A percentile compares a stretch with the other conserved stretches of the same genome.
These are phyloP conservation scores for Saccharomycopsis sp. DNA, from an alignment of 805 yeast genomes.

Conservation along the genomic window DNA sequence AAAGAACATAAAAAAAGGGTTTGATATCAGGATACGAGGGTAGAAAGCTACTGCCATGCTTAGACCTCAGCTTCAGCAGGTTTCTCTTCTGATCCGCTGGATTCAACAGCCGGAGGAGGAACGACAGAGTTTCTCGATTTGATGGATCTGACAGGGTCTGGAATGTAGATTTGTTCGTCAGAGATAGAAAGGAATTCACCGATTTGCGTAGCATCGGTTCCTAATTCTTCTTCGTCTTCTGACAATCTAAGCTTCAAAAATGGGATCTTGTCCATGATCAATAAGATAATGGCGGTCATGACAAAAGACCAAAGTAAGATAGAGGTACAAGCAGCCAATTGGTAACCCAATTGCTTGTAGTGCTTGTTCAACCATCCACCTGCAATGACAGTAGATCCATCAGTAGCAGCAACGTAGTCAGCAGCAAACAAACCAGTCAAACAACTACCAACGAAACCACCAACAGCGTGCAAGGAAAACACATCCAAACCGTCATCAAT, in stretches of 20 bases:
- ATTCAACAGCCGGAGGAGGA: constrained; percentile 13
- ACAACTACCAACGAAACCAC: constrained; percentile 74
- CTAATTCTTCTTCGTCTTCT: constrained; percentile 81
- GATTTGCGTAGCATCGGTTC: constrained; percentile 84
- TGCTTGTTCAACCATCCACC: constrained; percentile 91
- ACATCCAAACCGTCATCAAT: constrained; percentile 96
- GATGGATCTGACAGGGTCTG: constrained; percentile 69
- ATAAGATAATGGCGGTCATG: constrained; percentile 62
- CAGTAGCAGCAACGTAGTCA: constrained; percentile 48
- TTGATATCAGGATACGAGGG: not conserved
- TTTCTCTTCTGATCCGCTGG: constrained; percentile 15
- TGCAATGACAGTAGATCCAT: constrained; percentile 39
- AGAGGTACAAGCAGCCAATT: constrained; percentile 70
- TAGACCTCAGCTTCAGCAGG: constrained; percentile 14
- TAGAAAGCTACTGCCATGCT: not conserved
- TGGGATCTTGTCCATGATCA: constrained; percentile 67
- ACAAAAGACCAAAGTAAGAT: constrained; percentile 70
- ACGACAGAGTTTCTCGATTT: constrained; percentile 15
- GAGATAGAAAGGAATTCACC: constrained; percentile 75
- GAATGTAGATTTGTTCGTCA: constrained; percentile 55
- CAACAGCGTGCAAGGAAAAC: constrained; percentile 89
- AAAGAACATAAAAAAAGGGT: not conserved
- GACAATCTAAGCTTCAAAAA: constrained; percentile 73
- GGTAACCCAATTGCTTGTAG: constrained; percentile 79
- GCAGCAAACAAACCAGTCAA: constrained; percentile 92